Percentiles rank a stretch among this genome's conserved stretches.
These are phyloP conservation scores for Beauveria varroae DNA, from an alignment of 2,329 filamentous ascomycete species.

Conservation along the genomic window DNA sequence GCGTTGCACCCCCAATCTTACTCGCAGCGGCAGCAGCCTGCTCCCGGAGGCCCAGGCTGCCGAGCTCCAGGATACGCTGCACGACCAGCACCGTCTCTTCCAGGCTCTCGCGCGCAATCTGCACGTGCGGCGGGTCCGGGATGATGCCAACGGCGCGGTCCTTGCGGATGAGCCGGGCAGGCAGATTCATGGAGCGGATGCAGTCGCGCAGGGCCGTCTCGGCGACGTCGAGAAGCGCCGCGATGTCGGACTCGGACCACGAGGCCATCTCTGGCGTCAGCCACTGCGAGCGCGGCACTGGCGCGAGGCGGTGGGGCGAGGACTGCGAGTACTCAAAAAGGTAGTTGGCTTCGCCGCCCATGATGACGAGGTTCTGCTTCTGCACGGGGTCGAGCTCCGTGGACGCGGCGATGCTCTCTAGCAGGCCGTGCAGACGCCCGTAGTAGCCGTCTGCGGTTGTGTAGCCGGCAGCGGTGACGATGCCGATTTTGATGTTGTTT, in stretches of 20 bases:
- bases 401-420: constrained; percentile 65
- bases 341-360: constrained; percentile 95
- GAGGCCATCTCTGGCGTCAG: constrained; percentile 68
- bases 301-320: constrained; percentile 58
- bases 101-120: constrained; percentile 78
- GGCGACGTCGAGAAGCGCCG: constrained; percentile 76
- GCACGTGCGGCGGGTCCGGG: constrained; percentile 52
- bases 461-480: constrained; percentile 95
- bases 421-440: constrained; percentile 73
- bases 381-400: constrained; percentile 53
- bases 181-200: constrained; percentile 68
- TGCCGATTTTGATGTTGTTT: constrained; percentile 77
- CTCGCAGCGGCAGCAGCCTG: constrained; percentile 19
- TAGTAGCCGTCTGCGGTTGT: constrained; percentile 83
- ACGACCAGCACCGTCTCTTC: constrained; percentile 95
- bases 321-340: constrained; percentile 70
- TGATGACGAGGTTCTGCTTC: constrained; percentile 76
- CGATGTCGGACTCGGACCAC: constrained; percentile 73
- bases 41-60: constrained; percentile 41
- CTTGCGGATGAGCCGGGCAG: constrained; percentile 77
- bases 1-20: neutral
- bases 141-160: constrained; percentile 78
- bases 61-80: constrained; percentile 84
- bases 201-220: constrained; percentile 79
- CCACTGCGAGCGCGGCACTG: constrained; percentile 62